These are phyloP conservation scores for Phytophthora pluvialis DNA, from an alignment of 352 stramenopile species.

Conservation along the genomic window DNA sequence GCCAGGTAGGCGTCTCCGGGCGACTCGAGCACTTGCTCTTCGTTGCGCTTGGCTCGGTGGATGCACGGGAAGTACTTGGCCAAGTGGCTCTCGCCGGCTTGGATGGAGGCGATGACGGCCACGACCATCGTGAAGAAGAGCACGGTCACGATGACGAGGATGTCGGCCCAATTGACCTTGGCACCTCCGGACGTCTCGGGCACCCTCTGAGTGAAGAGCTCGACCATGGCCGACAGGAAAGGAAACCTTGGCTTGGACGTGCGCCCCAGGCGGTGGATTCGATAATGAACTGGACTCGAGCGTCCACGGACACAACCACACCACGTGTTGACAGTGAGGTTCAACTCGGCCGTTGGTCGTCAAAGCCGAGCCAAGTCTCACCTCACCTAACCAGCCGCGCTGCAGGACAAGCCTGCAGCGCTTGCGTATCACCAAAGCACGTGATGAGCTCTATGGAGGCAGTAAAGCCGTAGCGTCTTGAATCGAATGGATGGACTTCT, in stretches of 20 bases:
- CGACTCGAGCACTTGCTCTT: constrained; percentile 21
- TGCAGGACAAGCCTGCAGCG: constrained; percentile 3
- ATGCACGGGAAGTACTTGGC: constrained; percentile 47
- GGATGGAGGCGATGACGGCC: constrained; percentile 42
- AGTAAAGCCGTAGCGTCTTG: neutral
- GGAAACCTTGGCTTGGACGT: neutral
- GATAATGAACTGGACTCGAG: constrained; percentile 31
- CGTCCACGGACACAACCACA: constrained; percentile 12
- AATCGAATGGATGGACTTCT: neutral
- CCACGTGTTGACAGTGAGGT: constrained; percentile 26
- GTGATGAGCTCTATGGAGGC: neutral
- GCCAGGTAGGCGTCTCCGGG: constrained; percentile 37
- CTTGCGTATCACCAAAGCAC: constrained; percentile 7
- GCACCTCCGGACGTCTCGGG: constrained; percentile 37
- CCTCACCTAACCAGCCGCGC: constrained; percentile 38
- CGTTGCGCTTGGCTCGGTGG: constrained; percentile 25
- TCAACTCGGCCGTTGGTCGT: constrained; percentile 20
- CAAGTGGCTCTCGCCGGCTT: constrained; percentile 44
- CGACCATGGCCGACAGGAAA: constrained; percentile 23
- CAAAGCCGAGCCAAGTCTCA: constrained; percentile 33
- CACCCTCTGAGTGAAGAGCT: constrained; percentile 38
- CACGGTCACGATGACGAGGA: constrained; percentile 42
- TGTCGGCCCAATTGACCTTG: constrained; percentile 43
- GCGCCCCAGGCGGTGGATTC: constrained; percentile 5
- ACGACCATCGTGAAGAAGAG: constrained; percentile 45